Evolutionary conservation across 164 flowering plant genomes (phyloP), one percentile per base, ranked within the genome.

Genomic region (grape (Vitis vinifera)): DNA sequence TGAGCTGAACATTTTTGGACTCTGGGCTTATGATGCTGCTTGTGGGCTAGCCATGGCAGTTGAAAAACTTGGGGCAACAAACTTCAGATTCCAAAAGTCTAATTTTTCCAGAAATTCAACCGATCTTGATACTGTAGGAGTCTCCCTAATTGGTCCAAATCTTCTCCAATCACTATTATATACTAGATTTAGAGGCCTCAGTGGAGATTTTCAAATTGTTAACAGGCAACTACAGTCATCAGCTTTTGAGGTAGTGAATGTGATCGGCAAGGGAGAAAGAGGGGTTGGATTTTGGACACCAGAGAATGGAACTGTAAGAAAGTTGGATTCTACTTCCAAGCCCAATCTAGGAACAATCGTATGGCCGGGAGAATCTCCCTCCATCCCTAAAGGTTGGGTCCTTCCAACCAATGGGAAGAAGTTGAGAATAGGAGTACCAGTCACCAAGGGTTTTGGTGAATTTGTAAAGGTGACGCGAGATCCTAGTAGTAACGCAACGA

Each of bases 211-310:
- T 48, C 9, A 12, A 4, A 65, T 82, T 6, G 67, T 71, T 4
- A 16, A 71, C 17, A 79, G 82, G 37, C 78, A 83, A 10, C 44
- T 82, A 17, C 74, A 68, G 23, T 11, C 75, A 9, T 49, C 76
- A 3, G 55, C 44, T 2, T 79, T 77, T 31, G 51, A 84, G 62
- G 76, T 86, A 30, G 27, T 85, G 23, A 87, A 87, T 63, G 73
- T 85, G 50, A 62, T 63, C n/a, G 77, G 80, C 2, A 30, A 70
- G 5, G 75, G 69, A 12, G 78, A 8, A 11, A 71, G 72, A 19
- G 55, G 4, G n/a, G 47, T 87, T 10, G 88, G 85, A 14, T 73
- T 57, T 31, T 87, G 91, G 91, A 76, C 74, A 29, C 62, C 59
- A 1, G 11, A 62, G 49, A 52, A 19, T 4, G 81, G 81, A 30